Percentiles rank a stretch among this genome's conserved stretches.
Evolutionary conservation across 768 basidiomycete species (phyloP).

Genomic region (Glaciozyma antarctica): DNA sequence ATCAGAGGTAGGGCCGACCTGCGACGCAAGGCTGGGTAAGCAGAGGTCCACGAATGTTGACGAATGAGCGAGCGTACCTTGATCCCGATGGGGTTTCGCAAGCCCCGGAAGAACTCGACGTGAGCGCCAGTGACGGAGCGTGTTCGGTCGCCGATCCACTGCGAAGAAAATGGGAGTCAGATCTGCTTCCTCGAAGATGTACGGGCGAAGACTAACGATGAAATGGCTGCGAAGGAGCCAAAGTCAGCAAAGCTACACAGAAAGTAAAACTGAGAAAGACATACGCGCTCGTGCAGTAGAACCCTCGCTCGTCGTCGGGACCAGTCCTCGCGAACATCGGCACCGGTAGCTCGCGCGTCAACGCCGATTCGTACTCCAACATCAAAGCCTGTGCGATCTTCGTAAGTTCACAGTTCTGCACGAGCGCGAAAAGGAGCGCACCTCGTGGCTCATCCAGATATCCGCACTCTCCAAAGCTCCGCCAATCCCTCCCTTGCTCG

Average conservation of each 20-base stretch:
- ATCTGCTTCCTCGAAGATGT: background rate
- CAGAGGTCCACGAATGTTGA: too few species aligned
- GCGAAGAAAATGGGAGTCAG: slow-evolving; percentile 46
- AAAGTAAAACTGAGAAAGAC: background rate
- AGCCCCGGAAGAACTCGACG: slow-evolving; percentile 82
- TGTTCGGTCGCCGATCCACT: slow-evolving; percentile 93
- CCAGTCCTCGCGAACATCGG: slow-evolving; percentile 17
- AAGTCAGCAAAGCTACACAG: background rate
- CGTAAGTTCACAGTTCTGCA: too few species aligned
- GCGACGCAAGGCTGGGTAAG: background rate
- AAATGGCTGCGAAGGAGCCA: slow-evolving; percentile 13
- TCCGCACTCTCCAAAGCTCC: slow-evolving; percentile 79
- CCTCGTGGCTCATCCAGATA: slow-evolving; percentile 67
- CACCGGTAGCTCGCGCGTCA: slow-evolving; percentile 53
- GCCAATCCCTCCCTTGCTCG: slow-evolving; percentile 59
- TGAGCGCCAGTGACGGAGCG: slow-evolving; percentile 85
- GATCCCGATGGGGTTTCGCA: slow-evolving; percentile 87
- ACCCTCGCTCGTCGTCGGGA: slow-evolving; percentile 9
- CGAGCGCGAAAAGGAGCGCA: slow-evolving; percentile 27
- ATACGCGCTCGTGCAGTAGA: slow-evolving; percentile 15
- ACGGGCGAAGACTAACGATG: background rate
- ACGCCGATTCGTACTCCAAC: slow-evolving; percentile 82
- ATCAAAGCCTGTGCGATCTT: slow-evolving; percentile 64
- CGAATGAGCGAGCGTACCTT: slow-evolving; percentile 48
- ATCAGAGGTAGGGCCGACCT: slow-evolving; percentile 76